phyloP scores from a whole-genome alignment of 495 filamentous ascomycete genomes.

The Oidiodendron maius region DNA sequence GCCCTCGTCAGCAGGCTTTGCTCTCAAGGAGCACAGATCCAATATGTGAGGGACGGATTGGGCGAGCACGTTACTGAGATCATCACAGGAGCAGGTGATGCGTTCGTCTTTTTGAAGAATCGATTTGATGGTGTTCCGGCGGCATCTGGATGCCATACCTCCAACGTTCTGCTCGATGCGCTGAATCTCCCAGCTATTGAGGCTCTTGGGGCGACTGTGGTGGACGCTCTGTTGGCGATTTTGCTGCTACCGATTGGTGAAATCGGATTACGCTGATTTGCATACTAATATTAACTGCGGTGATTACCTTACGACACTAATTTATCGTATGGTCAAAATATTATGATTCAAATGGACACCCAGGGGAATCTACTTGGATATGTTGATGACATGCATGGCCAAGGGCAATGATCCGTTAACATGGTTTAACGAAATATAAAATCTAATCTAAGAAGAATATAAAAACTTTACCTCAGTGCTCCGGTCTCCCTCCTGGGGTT shows the following conservation, averaged over 20 bases:
- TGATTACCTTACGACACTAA: too few relatives aligned
- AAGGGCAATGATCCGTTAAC: too few relatives aligned
- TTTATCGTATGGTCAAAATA: too few relatives aligned
- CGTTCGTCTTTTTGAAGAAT: background rate
- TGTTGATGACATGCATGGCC: too few relatives aligned
- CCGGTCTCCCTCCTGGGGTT: too few relatives aligned
- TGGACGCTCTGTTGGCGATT: background rate
- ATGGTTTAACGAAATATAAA: too few relatives aligned
- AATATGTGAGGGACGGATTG: conserved; percentile 31
- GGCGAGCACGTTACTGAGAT: background rate
- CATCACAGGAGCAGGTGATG: background rate
- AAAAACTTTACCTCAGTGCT: too few relatives aligned
- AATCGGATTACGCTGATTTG: too few relatives aligned
- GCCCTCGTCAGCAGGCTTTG: conserved; percentile 33
- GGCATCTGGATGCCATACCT: background rate
- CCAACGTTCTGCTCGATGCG: background rate
- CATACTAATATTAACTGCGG: too few relatives aligned
- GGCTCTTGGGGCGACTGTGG: background rate
- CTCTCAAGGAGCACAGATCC: conserved; percentile 26
- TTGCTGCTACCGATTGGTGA: background rate
- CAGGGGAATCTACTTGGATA: too few relatives aligned
- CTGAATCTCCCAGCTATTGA: background rate
- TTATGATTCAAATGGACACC: too few relatives aligned
- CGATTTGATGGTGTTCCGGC: background rate
- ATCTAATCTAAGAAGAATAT: too few relatives aligned